These are phyloP conservation scores for Steccherinum ochraceum DNA, from an alignment of 768 basidiomycete genomes.

Conservation along the genomic window DNA sequence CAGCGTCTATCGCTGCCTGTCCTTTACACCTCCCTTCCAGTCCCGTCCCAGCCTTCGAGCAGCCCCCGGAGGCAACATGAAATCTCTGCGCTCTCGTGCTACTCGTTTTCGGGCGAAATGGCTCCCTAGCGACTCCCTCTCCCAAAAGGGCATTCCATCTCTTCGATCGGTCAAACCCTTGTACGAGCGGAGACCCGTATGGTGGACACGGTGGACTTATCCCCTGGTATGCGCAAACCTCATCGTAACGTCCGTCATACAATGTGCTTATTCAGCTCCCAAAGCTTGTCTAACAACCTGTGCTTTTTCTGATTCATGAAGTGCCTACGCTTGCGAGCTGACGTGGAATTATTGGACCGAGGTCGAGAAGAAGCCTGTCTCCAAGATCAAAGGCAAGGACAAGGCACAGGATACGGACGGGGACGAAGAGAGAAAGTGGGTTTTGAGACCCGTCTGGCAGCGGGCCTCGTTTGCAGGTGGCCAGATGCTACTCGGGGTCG, in stretches of 20 bases:
- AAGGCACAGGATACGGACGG: background rate
- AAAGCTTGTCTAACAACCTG: background rate
- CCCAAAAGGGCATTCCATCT: background rate
- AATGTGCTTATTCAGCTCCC: background rate
- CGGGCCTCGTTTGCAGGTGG: background rate
- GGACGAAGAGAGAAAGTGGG: background rate
- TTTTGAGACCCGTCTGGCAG: background rate
- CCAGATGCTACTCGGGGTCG: background rate
- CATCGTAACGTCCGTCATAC: background rate
- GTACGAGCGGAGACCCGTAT: background rate
- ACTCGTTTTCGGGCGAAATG: background rate
- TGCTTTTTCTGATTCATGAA: background rate
- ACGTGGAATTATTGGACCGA: background rate
- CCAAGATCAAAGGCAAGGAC: background rate
- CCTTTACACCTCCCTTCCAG: too few relatives aligned
- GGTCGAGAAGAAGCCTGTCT: background rate
- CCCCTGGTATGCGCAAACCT: background rate
- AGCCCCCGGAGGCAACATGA: background rate
- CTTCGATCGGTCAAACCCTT: background rate
- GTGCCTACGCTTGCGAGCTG: background rate
- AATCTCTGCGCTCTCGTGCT: background rate
- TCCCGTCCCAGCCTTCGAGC: too few relatives aligned
- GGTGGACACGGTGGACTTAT: background rate
- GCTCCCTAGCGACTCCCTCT: background rate
- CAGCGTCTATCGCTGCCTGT: too few relatives aligned